Conservation (phyloP, 345 rosid genomes). For the Euphorbia lathyris region DNA sequence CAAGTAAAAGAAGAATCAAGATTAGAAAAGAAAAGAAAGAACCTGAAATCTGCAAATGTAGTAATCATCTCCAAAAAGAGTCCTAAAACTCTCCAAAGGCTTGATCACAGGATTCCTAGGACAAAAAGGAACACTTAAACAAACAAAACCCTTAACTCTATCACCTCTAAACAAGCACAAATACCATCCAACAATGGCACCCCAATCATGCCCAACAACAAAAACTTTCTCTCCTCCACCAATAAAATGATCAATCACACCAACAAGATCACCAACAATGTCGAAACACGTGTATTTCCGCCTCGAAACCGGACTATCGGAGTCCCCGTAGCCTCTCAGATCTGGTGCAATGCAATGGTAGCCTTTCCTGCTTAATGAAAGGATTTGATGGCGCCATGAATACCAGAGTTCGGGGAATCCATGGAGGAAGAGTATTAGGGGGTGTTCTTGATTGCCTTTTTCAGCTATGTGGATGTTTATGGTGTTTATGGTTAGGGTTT, state of each 20-base stretch:
- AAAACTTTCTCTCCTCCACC: constrained; percentile 53
- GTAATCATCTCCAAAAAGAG: constrained; percentile 71
- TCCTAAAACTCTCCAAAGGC: constrained; percentile 49
- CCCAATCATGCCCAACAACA: constrained; percentile 80
- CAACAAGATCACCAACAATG: constrained; percentile 58
- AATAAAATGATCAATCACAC: constrained; percentile 54
- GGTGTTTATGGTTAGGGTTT: constrained; percentile 52
- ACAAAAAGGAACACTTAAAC: constrained; percentile 60
- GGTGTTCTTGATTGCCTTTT: constrained; percentile 66
- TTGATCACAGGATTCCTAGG: constrained; percentile 60
- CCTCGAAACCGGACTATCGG: constrained; percentile 46
- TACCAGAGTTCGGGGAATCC: constrained; percentile 93
- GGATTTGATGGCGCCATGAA: constrained; percentile 83
- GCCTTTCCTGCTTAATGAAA: constrained; percentile 49
- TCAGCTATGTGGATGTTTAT: constrained; percentile 76
- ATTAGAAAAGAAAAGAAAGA: background rate
- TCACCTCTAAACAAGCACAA: constrained; percentile 73
- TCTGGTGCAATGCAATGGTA: constrained; percentile 73
- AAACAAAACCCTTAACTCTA: constrained; percentile 52
- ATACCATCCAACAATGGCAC: constrained; percentile 72
- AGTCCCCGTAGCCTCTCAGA: constrained; percentile 75
- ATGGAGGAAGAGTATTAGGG: constrained; percentile 59
- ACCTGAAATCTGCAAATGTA: constrained; percentile 91
- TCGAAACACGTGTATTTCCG: constrained; percentile 53
- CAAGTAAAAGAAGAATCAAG: background rate